These are phyloP conservation scores for Galerina marginata DNA, from an alignment of 768 basidiomycete species.

Conservation along the genomic window DNA sequence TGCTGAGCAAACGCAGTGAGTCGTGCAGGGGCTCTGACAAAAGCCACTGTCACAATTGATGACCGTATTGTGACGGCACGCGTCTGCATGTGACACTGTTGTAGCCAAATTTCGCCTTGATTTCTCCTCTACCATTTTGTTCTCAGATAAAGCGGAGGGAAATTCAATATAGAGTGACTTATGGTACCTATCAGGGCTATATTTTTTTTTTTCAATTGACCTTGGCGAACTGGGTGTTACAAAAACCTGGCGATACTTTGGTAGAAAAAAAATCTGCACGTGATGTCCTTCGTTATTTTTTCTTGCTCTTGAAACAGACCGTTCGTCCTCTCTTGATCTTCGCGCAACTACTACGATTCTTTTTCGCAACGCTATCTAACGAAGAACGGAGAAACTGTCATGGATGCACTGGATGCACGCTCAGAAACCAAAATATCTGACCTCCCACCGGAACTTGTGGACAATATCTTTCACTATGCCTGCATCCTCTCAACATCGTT, in stretches of 20 bases:
- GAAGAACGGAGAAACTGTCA: too few relatives aligned
- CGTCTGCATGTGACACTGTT: neutral
- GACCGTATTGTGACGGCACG: slow-evolving; percentile 16
- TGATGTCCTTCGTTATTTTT: too few relatives aligned
- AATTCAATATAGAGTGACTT: too few relatives aligned
- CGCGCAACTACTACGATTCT: too few relatives aligned
- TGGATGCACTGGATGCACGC: neutral
- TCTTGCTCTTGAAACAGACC: too few relatives aligned
- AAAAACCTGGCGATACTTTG: too few relatives aligned
- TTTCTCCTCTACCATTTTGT: neutral
- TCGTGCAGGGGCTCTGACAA: neutral
- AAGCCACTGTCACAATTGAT: slow-evolving; percentile 1
- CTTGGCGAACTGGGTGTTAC: too few relatives aligned
- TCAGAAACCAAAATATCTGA: neutral
- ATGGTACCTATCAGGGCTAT: too few relatives aligned
- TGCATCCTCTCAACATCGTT: slow-evolving; percentile 22
- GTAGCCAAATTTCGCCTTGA: neutral
- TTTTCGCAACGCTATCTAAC: too few relatives aligned
- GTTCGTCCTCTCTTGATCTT: too few relatives aligned
- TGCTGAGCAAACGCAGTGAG: slow-evolving; percentile 3
- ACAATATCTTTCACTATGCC: slow-evolving; percentile 25
- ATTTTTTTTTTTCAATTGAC: too few relatives aligned
- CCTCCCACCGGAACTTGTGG: slow-evolving; percentile 28
- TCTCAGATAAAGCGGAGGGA: neutral
- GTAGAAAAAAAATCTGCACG: too few relatives aligned